Evolutionary conservation across 2,329 filamentous ascomycete species (phyloP).

Genomic region (Mycosphaerella sp.): DNA sequence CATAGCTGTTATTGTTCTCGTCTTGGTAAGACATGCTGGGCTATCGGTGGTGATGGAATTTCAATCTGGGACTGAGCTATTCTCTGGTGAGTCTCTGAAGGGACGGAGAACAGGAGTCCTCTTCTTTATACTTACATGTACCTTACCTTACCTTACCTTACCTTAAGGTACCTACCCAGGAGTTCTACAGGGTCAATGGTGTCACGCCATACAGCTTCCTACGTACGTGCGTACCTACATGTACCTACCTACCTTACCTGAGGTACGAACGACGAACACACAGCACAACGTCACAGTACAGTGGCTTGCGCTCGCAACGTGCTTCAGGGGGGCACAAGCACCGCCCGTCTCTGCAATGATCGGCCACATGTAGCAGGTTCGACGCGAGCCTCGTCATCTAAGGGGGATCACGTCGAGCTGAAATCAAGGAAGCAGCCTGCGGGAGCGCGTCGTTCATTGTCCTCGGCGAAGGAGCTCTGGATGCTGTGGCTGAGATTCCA

Average conservation of each 20-base stretch:
- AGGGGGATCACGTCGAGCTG: neutral
- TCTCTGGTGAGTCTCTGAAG: neutral
- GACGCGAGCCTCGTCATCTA: neutral
- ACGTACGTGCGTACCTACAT: too few relatives aligned
- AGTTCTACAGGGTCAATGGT: too few relatives aligned
- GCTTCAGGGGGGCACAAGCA: conserved; percentile 5
- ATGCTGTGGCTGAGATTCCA: neutral
- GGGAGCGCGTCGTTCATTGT: neutral
- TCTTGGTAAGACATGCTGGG: conserved; percentile 18
- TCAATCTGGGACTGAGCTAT: neutral
- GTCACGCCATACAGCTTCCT: conserved; percentile 4
- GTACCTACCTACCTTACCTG: too few relatives aligned
- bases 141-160: too few relatives aligned
- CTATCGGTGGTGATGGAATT: neutral
- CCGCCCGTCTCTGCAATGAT: neutral
- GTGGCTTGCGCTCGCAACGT: neutral
- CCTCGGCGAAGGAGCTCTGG: too few relatives aligned
- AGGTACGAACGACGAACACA: too few relatives aligned
- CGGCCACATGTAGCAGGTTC: neutral
- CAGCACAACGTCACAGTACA: conserved; percentile 35
- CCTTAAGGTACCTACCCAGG: too few relatives aligned
- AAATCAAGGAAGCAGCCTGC: conserved; percentile 2
- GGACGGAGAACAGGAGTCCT: too few relatives aligned
- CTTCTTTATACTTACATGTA: too few relatives aligned
- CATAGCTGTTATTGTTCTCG: conserved; percentile 13